Evolutionary conservation across 1,284 basidiomycete genomes (phyloP).

Genomic region (Leccinum fuscescens): DNA sequence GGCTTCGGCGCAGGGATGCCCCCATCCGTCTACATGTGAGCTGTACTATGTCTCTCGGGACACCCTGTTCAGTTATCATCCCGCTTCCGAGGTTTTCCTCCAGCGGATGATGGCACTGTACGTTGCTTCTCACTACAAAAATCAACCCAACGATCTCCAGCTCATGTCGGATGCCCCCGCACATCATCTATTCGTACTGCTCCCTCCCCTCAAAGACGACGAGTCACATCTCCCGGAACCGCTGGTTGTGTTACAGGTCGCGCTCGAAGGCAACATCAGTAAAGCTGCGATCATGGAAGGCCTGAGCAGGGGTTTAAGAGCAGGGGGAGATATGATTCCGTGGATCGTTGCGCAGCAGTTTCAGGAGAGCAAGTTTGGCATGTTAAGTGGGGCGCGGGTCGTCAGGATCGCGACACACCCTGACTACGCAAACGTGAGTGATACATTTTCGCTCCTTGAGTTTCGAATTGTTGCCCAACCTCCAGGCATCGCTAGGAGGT

Average conservation of each 20-base stretch:
- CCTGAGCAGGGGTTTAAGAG: conserved; percentile 74
- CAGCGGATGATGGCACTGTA: conserved; percentile 99
- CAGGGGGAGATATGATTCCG: conserved; percentile 96
- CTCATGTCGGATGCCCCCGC: conserved; percentile 96
- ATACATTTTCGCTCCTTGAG: neutral
- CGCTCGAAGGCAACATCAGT: conserved; percentile 92
- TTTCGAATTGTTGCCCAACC: neutral
- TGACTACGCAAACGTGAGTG: conserved; percentile 81
- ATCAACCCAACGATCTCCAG: conserved; percentile 97
- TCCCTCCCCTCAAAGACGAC: conserved; percentile 88
- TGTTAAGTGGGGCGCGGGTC: conserved; percentile 81
- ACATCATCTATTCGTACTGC: conserved; percentile 93
- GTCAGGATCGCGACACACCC: conserved; percentile 97
- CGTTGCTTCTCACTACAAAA: conserved; percentile 98
- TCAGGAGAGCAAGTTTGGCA: conserved; percentile 94
- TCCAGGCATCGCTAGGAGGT: neutral
- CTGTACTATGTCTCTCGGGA: conserved; percentile 96
- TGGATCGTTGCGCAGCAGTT: conserved; percentile 97
- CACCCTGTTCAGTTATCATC: conserved; percentile 96
- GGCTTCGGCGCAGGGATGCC: conserved; percentile 70
- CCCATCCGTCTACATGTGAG: conserved; percentile 92
- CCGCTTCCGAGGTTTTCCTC: conserved; percentile 94
- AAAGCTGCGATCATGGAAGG: conserved; percentile 86
- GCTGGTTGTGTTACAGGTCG: conserved; percentile 93
- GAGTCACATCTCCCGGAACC: conserved; percentile 88